Percentiles rank a stretch among this genome's conserved stretches.
Conservation (phyloP, 225 moss, liverwort and hornwort species). For the Bryum argenteum region DNA sequence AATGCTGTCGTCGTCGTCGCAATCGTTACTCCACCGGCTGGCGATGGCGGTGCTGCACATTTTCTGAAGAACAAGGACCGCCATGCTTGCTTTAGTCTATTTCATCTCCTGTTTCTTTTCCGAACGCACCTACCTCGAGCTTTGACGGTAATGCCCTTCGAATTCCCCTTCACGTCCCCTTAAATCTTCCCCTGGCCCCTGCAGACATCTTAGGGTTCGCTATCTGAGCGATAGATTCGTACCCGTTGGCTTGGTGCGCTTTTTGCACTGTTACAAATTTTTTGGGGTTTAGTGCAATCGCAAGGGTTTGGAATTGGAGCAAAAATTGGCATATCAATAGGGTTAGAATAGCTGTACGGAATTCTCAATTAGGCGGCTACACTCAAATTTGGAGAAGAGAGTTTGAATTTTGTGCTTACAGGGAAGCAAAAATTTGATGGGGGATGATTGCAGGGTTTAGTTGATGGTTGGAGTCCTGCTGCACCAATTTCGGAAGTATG, state of each 20-base stretch:
- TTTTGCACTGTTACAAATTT: conserved; percentile 6
- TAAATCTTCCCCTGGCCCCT: conserved; percentile 9
- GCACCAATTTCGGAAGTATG: conserved; percentile 40
- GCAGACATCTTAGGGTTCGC: conserved; percentile 24
- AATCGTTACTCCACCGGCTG: background rate
- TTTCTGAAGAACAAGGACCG: conserved; percentile 25
- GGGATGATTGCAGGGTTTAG: conserved; percentile 43
- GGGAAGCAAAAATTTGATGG: conserved; percentile 1
- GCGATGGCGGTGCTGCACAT: conserved; percentile 25
- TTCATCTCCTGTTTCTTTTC: conserved; percentile 20
- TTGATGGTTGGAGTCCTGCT: conserved; percentile 40
- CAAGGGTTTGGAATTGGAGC: conserved; percentile 35
- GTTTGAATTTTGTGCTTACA: background rate
- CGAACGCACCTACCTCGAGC: background rate
- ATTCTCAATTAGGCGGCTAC: conserved; percentile 1
- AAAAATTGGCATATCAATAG: background rate
- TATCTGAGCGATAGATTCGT: background rate
- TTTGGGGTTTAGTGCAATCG: conserved; percentile 17
- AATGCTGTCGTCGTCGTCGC: background rate
- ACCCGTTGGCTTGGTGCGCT: background rate
- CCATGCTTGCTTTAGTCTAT: conserved; percentile 27
- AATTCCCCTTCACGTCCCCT: background rate
- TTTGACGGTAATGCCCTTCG: conserved; percentile 8
- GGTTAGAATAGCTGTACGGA: conserved; percentile 4
- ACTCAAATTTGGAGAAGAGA: too few relatives aligned